These are phyloP conservation scores for Lactarius trivialis DNA, from an alignment of 768 basidiomycete species.

Conservation along the genomic window DNA sequence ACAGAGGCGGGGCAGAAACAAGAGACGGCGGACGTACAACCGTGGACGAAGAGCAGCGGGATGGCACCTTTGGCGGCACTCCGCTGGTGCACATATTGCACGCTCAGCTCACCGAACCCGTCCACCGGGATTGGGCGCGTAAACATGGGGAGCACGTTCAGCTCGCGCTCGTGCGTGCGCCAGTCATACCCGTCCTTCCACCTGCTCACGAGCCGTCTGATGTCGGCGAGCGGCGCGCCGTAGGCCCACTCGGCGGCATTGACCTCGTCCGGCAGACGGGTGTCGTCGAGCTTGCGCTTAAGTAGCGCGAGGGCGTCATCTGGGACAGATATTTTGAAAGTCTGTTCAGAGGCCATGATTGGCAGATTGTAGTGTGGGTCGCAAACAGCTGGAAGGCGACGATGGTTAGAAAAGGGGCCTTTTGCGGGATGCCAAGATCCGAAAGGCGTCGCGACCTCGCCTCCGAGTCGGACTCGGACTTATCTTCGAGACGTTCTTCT, in stretches of 20 bases:
- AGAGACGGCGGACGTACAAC: constrained; percentile 27
- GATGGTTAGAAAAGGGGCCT: not conserved
- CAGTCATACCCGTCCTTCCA: constrained; percentile 32
- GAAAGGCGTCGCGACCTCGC: no score
- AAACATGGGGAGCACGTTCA: constrained; percentile 34
- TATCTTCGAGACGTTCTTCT: no score
- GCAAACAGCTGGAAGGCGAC: not conserved
- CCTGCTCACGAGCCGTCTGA: constrained; percentile 25
- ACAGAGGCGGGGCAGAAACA: not conserved
- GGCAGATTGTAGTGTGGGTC: not conserved
- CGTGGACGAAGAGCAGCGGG: constrained; percentile 31
- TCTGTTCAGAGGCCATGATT: constrained; percentile 27
- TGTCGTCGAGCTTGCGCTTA: constrained; percentile 40
- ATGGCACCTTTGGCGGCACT: constrained; percentile 27
- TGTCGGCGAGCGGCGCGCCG: constrained; percentile 33
- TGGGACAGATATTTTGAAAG: constrained; percentile 45
- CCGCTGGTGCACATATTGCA: constrained; percentile 34
- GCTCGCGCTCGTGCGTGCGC: constrained; percentile 27
- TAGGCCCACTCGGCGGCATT: constrained; percentile 45
- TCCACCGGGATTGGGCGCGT: constrained; percentile 32
- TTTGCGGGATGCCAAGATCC: no score
- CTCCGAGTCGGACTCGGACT: no score
- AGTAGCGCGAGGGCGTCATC: constrained; percentile 38
- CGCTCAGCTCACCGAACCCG: constrained; percentile 29
- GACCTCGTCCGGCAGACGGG: constrained; percentile 53